Base-by-base conservation (phyloP, 306 rosid species). In the Begonia masoniana region DNA sequence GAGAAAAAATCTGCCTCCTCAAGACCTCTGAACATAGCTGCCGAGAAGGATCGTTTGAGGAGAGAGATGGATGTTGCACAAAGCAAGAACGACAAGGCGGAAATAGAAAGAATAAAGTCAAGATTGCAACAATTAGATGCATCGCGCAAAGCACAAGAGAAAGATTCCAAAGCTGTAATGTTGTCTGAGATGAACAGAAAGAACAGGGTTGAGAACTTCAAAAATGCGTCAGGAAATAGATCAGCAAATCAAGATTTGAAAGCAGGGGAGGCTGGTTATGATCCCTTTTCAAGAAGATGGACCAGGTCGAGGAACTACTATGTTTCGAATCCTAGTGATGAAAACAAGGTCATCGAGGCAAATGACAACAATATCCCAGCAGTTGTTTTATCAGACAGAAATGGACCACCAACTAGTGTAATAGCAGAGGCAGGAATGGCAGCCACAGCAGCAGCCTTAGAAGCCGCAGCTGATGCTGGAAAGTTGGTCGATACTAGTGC, bases 231-330 rank as follows among this genome's bases (percentile, higher is more conserved):
- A 17, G 88, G 68, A 72, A 57, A 78, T 52, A 86, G 69, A 68
- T 87, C 82, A 14, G 5, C 56, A 41, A 83, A 71, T 49, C 52
- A 15, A 6, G 62, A 53, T 51, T 71, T 91, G 71, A 91, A 79
- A 75, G 92, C 88, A 3, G 99, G 99, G 43, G 96, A 91, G 75
- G 94, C 83, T 4, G 96, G 99, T 63, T 86, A 91, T 66, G 99
- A 91, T 76, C 99, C 96, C n/a, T 91, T 91, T 72, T 91, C 97
- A 13, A 83, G 96, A 76, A 74, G 97, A 71, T 91, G 97, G 97
- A 91, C 97, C 24, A 71, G 96, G 70, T 85, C 97, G 19, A 91
- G 85, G 64, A 91, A 91, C 69, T 91, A 91, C 71, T 91, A 81
- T 60, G 78, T 71, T 57, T 50, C 79, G 51, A 74, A 74, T 42